A percentile compares a stretch with the other conserved stretches of the same genome.
Conservation (phyloP, 768 basidiomycete genomes). For the Kwoniella mangroviensis region DNA sequence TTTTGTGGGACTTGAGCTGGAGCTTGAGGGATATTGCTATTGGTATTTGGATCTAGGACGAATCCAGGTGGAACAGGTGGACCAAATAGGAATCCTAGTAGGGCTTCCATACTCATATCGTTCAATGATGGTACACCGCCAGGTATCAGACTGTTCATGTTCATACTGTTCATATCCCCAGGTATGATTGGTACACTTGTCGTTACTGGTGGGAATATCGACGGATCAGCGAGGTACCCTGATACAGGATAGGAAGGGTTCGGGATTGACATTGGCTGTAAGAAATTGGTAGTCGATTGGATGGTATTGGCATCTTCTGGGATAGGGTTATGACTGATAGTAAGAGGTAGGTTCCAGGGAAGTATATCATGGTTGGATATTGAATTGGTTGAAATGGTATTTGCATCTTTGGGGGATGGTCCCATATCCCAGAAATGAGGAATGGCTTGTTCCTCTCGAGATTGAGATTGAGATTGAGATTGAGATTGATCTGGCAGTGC, state of each 20-base stretch:
- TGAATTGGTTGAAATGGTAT: background rate
- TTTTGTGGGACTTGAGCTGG: background rate
- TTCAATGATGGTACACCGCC: constrained; percentile 5
- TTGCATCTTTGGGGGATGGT: background rate
- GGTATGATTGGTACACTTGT: background rate
- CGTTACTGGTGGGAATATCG: background rate
- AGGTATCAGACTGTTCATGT: background rate
- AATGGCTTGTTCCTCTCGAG: background rate
- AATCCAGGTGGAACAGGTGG: constrained; percentile 2
- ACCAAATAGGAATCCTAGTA: constrained; percentile 15
- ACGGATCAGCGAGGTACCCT: constrained; percentile 4
- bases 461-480: background rate
- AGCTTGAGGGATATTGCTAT: background rate
- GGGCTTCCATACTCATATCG: constrained; percentile 10
- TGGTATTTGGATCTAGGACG: background rate
- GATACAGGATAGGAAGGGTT: background rate
- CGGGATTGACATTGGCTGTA: no score
- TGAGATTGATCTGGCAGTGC: background rate
- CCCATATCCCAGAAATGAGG: constrained; percentile 11
- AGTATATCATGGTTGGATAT: background rate
- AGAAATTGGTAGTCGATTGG: no score
- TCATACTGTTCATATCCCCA: no score
- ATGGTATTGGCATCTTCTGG: no score
- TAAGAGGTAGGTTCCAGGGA: background rate
- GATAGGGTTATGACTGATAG: background rate